Evolutionary conservation across 768 basidiomycete genomes (phyloP).

Genomic region (Strobilomyces dryophilus): DNA sequence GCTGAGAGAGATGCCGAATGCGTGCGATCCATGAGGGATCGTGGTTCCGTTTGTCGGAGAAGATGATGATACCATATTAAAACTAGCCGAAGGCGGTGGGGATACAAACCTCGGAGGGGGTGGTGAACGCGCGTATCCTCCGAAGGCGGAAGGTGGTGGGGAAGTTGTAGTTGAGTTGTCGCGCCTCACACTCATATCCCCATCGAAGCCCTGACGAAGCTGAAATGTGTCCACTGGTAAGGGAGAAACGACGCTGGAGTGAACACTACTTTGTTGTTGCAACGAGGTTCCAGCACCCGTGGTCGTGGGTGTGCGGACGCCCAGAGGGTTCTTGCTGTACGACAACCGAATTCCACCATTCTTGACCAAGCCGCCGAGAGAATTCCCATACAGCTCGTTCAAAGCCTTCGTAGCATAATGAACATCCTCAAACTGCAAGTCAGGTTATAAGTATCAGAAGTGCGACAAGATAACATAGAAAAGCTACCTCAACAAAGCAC

Average conservation of each 20-base stretch:
- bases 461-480: neutral
- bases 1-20: conserved; percentile 31
- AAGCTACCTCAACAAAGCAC: conserved; percentile 94
- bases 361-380: conserved; percentile 88
- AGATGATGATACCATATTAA: conserved; percentile 21
- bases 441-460: conserved; percentile 1
- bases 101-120: conserved; percentile 33
- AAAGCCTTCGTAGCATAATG: conserved; percentile 80
- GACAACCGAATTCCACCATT: conserved; percentile 94
- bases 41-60: conserved; percentile 24
- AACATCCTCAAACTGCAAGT: conserved; percentile 83
- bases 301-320: conserved; percentile 78
- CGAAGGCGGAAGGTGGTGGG: conserved; percentile 23
- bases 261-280: conserved; percentile 24
- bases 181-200: conserved; percentile 23
- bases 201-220: conserved; percentile 28
- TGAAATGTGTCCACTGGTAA: conserved; percentile 28
- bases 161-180: conserved; percentile 24
- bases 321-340: conserved; percentile 98
- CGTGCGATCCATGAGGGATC: conserved; percentile 29
- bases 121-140: conserved; percentile 31
- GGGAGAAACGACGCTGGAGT: conserved; percentile 24
- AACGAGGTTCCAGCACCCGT: conserved; percentile 28
- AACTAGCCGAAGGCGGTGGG: conserved; percentile 28
- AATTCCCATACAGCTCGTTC: conserved; percentile 86